Evolutionary conservation across 2,329 filamentous ascomycete species (phyloP), one percentile per base, ranked within the genome.

Genomic region (Stemphylium beticola): DNA sequence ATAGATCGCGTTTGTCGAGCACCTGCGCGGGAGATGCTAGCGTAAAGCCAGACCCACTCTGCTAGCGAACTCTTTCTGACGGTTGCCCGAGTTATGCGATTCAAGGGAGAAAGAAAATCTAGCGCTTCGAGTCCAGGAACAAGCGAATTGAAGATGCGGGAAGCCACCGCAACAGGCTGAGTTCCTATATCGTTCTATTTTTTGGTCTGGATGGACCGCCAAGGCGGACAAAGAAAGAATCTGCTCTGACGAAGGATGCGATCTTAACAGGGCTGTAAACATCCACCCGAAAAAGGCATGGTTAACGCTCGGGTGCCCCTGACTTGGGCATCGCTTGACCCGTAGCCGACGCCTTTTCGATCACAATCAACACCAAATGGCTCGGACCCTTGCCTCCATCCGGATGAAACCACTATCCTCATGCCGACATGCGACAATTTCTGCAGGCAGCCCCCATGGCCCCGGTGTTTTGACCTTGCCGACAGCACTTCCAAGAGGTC

Each of bases 221-320:
- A 47, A 36, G 41, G 22, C 37, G 36, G 48, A 4, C 9, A 32
- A 34, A 45, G 20, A 43, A 26, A n/a, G 45, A 44, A 41, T 34
- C 37, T 12, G 41, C 29, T 20, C n/a, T 29, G 26, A 37, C 22
- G 39, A 40, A 46, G 26, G 38, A 39, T 39, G 20, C 24, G 39
- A 34, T 37, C 33, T 24, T 37, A 26, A 43, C 40, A 49, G 40
- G 42, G 38, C 46, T 41, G 43, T 42, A 24, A 24, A 31, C 11
- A 15, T 36, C 20, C 29, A 14, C 15, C 53, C 38, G 10, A 5
- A 52, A 43, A 12, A 1, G 42, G 53, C 20, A 55, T 42, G 48
- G 53, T 47, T 47, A 29, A 47, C 50, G 41, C 55, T 42, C 24
- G 26, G 26, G 36, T 15, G 41, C 57, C 60, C 60, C 60, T 60